Evolutionary conservation across 2,329 filamentous ascomycete species (phyloP).

Genomic region (Fonsecaea pugnacius): DNA sequence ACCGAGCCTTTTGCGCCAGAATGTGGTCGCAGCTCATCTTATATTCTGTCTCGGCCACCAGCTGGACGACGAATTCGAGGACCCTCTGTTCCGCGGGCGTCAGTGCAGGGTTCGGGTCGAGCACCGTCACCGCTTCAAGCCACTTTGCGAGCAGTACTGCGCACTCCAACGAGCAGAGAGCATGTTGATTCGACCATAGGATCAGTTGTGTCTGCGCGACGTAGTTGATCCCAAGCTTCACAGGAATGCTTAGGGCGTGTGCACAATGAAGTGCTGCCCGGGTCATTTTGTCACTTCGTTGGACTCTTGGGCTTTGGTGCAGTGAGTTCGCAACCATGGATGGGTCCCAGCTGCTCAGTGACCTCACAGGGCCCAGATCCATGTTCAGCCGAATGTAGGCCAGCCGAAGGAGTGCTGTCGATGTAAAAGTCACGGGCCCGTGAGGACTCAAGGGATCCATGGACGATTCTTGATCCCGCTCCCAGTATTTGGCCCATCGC

Average conservation of each 20-base stretch:
- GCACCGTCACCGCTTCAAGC: slow-evolving; percentile 13
- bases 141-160: slow-evolving; percentile 58
- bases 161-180: slow-evolving; percentile 60
- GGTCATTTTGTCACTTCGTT: slow-evolving; percentile 11
- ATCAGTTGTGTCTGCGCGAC: slow-evolving; percentile 61
- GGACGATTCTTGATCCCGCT: slow-evolving; percentile 46
- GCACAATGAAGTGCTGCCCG: slow-evolving; percentile 59
- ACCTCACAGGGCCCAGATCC: slow-evolving; percentile 44
- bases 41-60: slow-evolving; percentile 18
- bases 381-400: slow-evolving; percentile 53
- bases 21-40: slow-evolving; percentile 11
- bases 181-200: slow-evolving; percentile 63
- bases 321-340: slow-evolving; percentile 62
- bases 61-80: slow-evolving; percentile 14
- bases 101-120: background rate
- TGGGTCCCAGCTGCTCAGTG: slow-evolving; percentile 66
- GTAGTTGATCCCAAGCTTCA: slow-evolving; percentile 59
- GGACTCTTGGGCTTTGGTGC: slow-evolving; percentile 47
- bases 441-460: slow-evolving; percentile 43
- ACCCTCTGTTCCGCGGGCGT: slow-evolving; percentile 17
- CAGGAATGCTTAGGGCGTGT: slow-evolving; percentile 61
- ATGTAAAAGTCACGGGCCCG: slow-evolving; percentile 66
- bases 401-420: slow-evolving; percentile 67
- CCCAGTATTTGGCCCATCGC: slow-evolving; percentile 47
- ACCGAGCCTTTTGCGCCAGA: slow-evolving; percentile 1